These are phyloP conservation scores for Mercurialis annua DNA, from an alignment of 345 rosid species.

Conservation along the genomic window DNA sequence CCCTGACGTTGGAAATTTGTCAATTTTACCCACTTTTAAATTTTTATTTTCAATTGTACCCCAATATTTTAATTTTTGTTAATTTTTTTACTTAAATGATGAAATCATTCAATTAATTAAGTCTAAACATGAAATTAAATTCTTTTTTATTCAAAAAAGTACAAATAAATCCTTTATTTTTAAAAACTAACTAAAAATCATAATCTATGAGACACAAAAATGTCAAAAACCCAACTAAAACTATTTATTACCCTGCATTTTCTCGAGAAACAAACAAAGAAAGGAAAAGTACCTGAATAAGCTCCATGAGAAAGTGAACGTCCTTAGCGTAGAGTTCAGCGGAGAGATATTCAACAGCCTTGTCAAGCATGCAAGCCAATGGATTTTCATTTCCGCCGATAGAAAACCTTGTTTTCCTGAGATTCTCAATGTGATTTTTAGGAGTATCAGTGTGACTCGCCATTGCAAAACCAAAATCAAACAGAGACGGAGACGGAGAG, in stretches of 20 bases:
- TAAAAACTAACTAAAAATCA: background rate
- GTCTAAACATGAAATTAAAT: no score
- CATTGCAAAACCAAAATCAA: slow-evolving; percentile 11
- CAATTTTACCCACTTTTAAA: no score
- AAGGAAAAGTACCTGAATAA: slow-evolving; percentile 21
- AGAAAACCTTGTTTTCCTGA: slow-evolving; percentile 46
- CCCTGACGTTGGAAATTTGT: no score
- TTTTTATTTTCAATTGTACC: no score
- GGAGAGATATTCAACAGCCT: slow-evolving; percentile 47
- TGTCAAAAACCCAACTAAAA: no score
- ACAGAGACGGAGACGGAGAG: background rate
- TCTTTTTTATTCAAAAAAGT: no score
- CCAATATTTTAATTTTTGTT: no score
- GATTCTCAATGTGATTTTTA: slow-evolving; percentile 46
- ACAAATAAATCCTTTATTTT: no score
- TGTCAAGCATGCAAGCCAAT: slow-evolving; percentile 49
- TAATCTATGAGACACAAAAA: background rate
- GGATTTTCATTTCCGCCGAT: slow-evolving; percentile 57
- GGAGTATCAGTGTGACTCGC: slow-evolving; percentile 16
- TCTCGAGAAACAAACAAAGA: no score
- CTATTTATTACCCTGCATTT: no score
- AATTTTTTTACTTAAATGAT: no score
- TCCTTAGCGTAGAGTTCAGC: slow-evolving; percentile 27
- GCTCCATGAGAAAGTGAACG: slow-evolving; percentile 32
- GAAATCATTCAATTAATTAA: no score